Percentiles rank a stretch among this genome's conserved stretches.
Conservation (phyloP, 2,329 filamentous ascomycete genomes). For the Berkeleyomyces rouxiae region DNA sequence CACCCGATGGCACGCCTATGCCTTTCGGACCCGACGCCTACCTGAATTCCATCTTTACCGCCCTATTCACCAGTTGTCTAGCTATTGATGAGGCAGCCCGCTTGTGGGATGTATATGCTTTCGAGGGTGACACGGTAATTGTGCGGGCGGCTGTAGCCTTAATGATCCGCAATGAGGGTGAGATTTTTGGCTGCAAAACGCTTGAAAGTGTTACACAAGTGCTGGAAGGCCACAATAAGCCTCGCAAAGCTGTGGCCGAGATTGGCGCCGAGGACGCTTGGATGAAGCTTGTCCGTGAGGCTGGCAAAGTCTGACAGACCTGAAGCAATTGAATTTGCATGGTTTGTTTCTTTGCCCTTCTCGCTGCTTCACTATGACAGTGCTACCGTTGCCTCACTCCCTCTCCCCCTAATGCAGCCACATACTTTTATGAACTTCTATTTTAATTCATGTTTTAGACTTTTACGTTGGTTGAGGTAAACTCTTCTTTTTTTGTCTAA, state of each 20-base stretch:
- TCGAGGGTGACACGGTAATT: slow-evolving; percentile 60
- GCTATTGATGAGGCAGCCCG: slow-evolving; percentile 54
- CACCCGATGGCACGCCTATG: neutral
- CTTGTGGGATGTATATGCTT: slow-evolving; percentile 68
- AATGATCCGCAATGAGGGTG: slow-evolving; percentile 37
- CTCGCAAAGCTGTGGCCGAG: slow-evolving; percentile 24
- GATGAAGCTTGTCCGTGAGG: slow-evolving; percentile 26
- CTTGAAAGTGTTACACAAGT: slow-evolving; percentile 28
- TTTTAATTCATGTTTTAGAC: neutral
- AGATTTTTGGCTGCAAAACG: slow-evolving; percentile 31
- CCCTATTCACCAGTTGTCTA: slow-evolving; percentile 45
- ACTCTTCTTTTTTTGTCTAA: neutral
- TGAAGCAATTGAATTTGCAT: neutral
- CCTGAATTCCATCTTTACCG: slow-evolving; percentile 43
- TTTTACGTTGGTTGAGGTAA: neutral
- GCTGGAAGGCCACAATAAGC: slow-evolving; percentile 21
- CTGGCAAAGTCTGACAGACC: slow-evolving; percentile 21
- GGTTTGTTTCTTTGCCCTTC: neutral
- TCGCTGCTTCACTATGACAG: neutral
- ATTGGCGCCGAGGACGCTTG: slow-evolving; percentile 33
- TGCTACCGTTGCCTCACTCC: neutral
- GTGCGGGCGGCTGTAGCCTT: slow-evolving; percentile 56
- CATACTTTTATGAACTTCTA: neutral
- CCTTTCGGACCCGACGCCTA: slow-evolving; percentile 30
- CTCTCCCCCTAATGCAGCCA: neutral